These are phyloP conservation scores for Candida sithepensis DNA, from an alignment of 805 yeast species.

Conservation along the genomic window DNA sequence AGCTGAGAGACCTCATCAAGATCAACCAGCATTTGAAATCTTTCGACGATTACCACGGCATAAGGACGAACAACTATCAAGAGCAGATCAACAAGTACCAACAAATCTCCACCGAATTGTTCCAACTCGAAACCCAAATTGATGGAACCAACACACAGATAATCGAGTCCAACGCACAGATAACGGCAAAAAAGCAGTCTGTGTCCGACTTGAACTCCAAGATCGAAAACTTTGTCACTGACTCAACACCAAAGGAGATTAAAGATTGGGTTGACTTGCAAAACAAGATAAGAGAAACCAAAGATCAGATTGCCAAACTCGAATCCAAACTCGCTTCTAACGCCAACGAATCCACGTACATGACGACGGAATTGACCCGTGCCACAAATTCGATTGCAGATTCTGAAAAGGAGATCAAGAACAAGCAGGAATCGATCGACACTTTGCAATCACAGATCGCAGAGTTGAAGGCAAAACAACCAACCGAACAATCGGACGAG, in stretches of 20 bases:
- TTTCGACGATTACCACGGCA: slow-evolving; percentile 37
- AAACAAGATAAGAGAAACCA: slow-evolving; percentile 40
- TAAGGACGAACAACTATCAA: slow-evolving; percentile 40
- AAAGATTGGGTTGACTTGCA: slow-evolving; percentile 35
- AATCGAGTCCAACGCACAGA: slow-evolving; percentile 15
- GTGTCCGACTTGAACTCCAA: slow-evolving; percentile 28
- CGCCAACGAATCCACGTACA: slow-evolving; percentile 51
- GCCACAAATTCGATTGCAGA: slow-evolving; percentile 49
- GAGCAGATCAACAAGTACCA: slow-evolving; percentile 42
- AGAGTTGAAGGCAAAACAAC: slow-evolving; percentile 5
- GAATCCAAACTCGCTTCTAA: slow-evolving; percentile 41
- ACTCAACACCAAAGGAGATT: slow-evolving; percentile 9
- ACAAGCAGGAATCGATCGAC: slow-evolving; percentile 10
- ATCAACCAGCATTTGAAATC: slow-evolving; percentile 45
- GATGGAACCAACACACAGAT: slow-evolving; percentile 24
- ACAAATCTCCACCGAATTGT: slow-evolving; percentile 44
- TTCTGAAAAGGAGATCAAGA: slow-evolving; percentile 32
- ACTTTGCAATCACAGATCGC: slow-evolving; percentile 2
- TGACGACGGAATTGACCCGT: slow-evolving; percentile 52
- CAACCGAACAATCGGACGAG: slow-evolving; percentile 1
- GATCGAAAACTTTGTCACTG: slow-evolving; percentile 25
- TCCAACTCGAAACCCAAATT: slow-evolving; percentile 34
- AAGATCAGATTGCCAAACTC: slow-evolving; percentile 41
- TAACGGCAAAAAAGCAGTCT: slow-evolving; percentile 5
- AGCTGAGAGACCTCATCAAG: slow-evolving; percentile 40